A percentile compares a stretch with the other conserved stretches of the same genome.
Evolutionary conservation across 1,284 basidiomycete genomes (phyloP).

Genomic region (Kalmanozyma brasiliensis): DNA sequence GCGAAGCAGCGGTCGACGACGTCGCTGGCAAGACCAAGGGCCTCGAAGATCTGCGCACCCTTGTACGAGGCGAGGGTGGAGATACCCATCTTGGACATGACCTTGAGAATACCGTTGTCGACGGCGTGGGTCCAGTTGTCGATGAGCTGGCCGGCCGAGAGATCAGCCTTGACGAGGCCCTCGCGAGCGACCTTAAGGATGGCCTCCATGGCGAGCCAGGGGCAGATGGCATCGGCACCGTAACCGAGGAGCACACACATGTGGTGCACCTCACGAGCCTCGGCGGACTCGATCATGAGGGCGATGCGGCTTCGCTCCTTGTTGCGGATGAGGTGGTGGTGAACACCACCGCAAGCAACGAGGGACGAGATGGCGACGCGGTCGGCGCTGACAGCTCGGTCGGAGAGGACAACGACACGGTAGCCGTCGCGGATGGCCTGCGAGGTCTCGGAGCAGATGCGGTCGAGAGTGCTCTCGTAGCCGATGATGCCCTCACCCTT

Average conservation of each 20-base stretch:
- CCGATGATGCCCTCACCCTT: constrained; percentile 59
- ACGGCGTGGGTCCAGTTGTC: constrained; percentile 60
- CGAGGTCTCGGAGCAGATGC: constrained; percentile 62
- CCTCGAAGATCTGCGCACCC: constrained; percentile 67
- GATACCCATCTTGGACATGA: constrained; percentile 67
- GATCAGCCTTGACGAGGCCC: constrained; percentile 63
- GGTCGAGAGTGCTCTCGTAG: constrained; percentile 62
- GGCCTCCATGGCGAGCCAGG: constrained; percentile 65
- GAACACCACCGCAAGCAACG: constrained; percentile 64
- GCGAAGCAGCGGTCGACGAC: constrained; percentile 65
- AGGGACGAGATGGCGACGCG: constrained; percentile 64
- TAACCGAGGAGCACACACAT: constrained; percentile 66
- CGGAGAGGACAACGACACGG: constrained; percentile 62
- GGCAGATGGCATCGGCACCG: constrained; percentile 67
- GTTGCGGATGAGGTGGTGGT: constrained; percentile 66
- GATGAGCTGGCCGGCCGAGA: constrained; percentile 53
- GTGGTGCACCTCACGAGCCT: constrained; percentile 67
- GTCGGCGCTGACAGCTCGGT: constrained; percentile 58
- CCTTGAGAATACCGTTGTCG: constrained; percentile 64
- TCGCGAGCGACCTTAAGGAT: constrained; percentile 64
- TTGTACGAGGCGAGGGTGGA: constrained; percentile 66
- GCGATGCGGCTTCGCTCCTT: constrained; percentile 64
- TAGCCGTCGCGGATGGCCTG: constrained; percentile 60
- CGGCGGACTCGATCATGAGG: constrained; percentile 63
- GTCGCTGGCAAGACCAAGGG: constrained; percentile 59